These are phyloP conservation scores for Nicotiana knightiana DNA, from an alignment of 257 asterid genomes.

Conservation along the genomic window DNA sequence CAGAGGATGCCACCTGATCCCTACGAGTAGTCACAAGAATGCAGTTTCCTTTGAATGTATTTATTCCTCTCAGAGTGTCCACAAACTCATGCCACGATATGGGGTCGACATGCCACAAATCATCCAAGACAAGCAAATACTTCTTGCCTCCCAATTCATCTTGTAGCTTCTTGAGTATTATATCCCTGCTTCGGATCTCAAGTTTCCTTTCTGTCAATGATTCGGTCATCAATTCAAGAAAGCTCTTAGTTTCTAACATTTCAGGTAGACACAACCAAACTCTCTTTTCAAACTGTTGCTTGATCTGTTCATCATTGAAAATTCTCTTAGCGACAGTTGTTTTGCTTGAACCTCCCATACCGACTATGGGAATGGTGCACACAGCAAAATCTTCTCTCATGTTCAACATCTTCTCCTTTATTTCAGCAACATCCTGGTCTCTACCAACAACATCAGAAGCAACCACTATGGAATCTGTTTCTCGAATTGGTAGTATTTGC, in stretches of 20 bases:
- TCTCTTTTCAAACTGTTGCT: background rate
- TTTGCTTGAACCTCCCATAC: slow-evolving; percentile 17
- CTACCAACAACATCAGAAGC: slow-evolving; percentile 1
- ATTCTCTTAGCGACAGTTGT: slow-evolving; percentile 17
- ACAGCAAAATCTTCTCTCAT: background rate
- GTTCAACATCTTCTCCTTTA: background rate
- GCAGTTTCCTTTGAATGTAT: background rate
- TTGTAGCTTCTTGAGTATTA: background rate
- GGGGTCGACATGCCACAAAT: slow-evolving; percentile 15
- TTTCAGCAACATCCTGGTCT: background rate
- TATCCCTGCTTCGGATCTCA: background rate
- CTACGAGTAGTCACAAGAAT: slow-evolving; percentile 21
- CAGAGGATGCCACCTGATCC: background rate
- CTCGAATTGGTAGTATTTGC: background rate
- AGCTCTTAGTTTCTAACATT: background rate
- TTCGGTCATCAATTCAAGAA: slow-evolving; percentile 12
- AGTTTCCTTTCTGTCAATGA: background rate
- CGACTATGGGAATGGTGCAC: background rate
- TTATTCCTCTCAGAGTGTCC: background rate
- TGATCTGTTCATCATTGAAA: slow-evolving; percentile 1
- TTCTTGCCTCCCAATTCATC: background rate
- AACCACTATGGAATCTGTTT: background rate
- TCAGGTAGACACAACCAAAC: slow-evolving; percentile 23
- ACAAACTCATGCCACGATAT: background rate
- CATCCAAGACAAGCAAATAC: slow-evolving; percentile 26